Conservation (phyloP, 2,329 filamentous ascomycete genomes). For the Aspergillus bombycis region DNA sequence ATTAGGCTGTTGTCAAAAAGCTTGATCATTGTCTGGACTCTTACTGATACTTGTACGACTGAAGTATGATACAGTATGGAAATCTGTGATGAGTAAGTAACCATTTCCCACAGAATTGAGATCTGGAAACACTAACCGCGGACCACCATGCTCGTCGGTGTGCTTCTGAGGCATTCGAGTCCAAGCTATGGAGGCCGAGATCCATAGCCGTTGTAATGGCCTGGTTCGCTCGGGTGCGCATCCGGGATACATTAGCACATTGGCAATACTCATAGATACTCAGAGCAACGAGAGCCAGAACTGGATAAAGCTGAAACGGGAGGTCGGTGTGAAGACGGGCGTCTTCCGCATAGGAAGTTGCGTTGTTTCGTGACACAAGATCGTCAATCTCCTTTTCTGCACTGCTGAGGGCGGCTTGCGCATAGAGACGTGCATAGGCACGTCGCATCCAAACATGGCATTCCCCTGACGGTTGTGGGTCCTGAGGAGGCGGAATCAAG, state of each 20-base stretch:
- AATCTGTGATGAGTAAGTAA: background rate
- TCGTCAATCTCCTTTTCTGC: conserved; percentile 22
- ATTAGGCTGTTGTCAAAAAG: background rate
- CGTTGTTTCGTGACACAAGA: conserved; percentile 8
- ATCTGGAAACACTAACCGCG: background rate
- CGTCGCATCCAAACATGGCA: conserved; percentile 14
- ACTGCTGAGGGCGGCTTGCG: conserved; percentile 20
- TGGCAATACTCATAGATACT: conserved; percentile 27
- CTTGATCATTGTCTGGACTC: background rate
- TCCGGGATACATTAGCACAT: conserved; percentile 23
- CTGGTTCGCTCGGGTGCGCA: conserved; percentile 26
- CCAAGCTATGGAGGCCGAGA: conserved; percentile 23
- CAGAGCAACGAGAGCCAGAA: conserved; percentile 23
- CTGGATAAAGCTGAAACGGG: conserved; percentile 18
- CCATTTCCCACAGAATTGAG: background rate
- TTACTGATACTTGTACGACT: background rate
- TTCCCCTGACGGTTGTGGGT: background rate
- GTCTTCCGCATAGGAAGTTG: background rate
- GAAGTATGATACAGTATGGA: background rate
- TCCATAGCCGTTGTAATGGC: conserved; percentile 29
- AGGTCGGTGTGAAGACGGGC: background rate
- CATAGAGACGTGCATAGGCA: conserved; percentile 26
- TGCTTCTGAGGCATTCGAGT: conserved; percentile 16
- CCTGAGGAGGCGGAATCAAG: conserved; percentile 1
- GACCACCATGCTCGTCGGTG: conserved; percentile 25